These are phyloP conservation scores for Chionographis japonica DNA, from an alignment of 106 monocot species.

Conservation along the genomic window DNA sequence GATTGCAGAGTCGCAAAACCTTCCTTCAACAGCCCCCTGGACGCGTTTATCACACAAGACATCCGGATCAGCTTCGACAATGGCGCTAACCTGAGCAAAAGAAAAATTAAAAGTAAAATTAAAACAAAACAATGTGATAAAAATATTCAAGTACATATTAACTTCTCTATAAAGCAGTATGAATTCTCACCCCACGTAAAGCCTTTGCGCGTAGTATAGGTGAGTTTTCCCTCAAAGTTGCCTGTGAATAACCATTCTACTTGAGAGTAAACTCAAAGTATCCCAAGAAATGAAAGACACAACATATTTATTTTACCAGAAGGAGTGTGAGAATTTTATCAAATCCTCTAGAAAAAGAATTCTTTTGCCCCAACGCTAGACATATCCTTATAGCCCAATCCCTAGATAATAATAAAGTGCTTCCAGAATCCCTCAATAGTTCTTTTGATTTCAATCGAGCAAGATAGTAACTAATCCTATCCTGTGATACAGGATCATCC, in stretches of 20 bases:
- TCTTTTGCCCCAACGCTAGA: slow-evolving; percentile 73
- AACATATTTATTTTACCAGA: slow-evolving; percentile 47
- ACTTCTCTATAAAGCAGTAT: not conserved
- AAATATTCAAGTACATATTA: slow-evolving; percentile 1
- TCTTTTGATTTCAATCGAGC: slow-evolving; percentile 78
- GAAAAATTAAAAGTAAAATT: not conserved
- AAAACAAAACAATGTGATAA: slow-evolving; percentile 2
- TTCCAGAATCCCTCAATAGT: slow-evolving; percentile 65
- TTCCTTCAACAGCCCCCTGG: slow-evolving; percentile 96
- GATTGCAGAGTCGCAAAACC: slow-evolving; percentile 98
- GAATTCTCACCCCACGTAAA: slow-evolving; percentile 79
- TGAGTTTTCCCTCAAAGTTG: slow-evolving; percentile 96
- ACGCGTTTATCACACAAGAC: slow-evolving; percentile 91
- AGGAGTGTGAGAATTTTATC: slow-evolving; percentile 88
- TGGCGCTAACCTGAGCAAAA: slow-evolving; percentile 70
- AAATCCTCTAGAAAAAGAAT: slow-evolving; percentile 92
- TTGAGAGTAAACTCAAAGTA: not conserved
- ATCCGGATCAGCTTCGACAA: slow-evolving; percentile 98
- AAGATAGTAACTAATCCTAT: slow-evolving; percentile 60
- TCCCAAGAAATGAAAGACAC: slow-evolving; percentile 6
- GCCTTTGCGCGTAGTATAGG: slow-evolving; percentile 88
- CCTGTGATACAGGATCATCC: slow-evolving; percentile 59
- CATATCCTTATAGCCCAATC: slow-evolving; percentile 85
- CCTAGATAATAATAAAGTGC: slow-evolving; percentile 47
- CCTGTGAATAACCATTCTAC: slow-evolving; percentile 35